phyloP scores from a whole-genome alignment of 768 basidiomycete genomes.

The Lyophyllum atratum region DNA sequence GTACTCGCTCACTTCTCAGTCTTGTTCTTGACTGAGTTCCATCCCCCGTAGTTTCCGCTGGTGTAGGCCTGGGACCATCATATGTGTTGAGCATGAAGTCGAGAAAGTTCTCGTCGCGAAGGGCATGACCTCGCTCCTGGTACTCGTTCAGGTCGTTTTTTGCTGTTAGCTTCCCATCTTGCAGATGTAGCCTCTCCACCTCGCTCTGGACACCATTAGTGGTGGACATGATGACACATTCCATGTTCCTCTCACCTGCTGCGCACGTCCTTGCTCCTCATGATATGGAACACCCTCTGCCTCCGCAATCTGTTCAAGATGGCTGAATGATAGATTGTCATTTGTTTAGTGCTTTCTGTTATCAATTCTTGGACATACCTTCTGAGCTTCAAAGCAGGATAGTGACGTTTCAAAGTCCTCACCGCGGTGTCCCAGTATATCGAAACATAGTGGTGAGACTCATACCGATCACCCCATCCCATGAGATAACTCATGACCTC shows the following conservation, averaged over 20 bases:
- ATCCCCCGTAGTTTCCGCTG: too few relatives aligned
- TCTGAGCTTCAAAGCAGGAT: too few relatives aligned
- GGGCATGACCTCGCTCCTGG: slow-evolving; percentile 11
- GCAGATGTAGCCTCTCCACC: too few relatives aligned
- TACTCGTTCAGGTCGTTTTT: slow-evolving; percentile 23
- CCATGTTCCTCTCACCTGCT: too few relatives aligned
- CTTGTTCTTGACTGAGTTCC: slow-evolving; percentile 12
- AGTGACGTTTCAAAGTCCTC: slow-evolving; percentile 12
- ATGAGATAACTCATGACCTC: slow-evolving; percentile 41
- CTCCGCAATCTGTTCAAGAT: too few relatives aligned
- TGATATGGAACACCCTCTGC: too few relatives aligned
- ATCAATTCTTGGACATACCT: slow-evolving; percentile 13
- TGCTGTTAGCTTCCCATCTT: slow-evolving; percentile 3
- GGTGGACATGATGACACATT: too few relatives aligned
- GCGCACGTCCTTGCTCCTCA: too few relatives aligned
- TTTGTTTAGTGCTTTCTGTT: too few relatives aligned
- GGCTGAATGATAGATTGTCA: too few relatives aligned
- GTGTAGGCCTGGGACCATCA: slow-evolving; percentile 17
- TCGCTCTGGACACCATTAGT: too few relatives aligned
- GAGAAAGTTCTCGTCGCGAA: slow-evolving; percentile 9
- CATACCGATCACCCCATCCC: slow-evolving; percentile 41
- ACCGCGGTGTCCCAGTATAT: slow-evolving; percentile 33
- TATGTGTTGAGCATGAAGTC: slow-evolving; percentile 23
- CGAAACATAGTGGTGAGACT: slow-evolving; percentile 35
- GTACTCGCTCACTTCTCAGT: slow-evolving; percentile 8